Base-by-base conservation (phyloP, 2,329 filamentous ascomycete species). In the Colletotrichum camelliae region DNA sequence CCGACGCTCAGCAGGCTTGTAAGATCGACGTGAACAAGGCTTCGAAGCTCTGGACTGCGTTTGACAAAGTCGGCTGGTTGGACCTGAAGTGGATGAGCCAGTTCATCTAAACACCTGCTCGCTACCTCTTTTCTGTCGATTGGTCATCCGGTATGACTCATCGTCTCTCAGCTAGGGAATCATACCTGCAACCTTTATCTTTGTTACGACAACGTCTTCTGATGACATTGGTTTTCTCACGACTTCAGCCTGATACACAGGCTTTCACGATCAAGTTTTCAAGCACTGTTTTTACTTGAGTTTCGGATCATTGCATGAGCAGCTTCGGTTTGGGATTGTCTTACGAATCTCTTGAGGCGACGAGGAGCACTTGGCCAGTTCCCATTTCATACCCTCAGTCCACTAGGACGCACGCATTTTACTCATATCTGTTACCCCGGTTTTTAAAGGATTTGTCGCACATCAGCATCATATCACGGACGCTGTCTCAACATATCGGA, bases 1-100 rank as follows among this genome's bases (percentile, higher is more conserved):
- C 96, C 2, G 95, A 98, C 82, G 95, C 96, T 7, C 96, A 98
- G 84, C 95, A 98, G 83, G 95, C 95, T n/a, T 98, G 95, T 90
- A 97, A 97, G 88, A 98, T 98, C 78, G 96, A 98, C 81, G 96
- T 98, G 83, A 98, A 98, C 88, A 98, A 98, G 88, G 95, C 96
- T 4, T 97, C 95, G 79, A 96, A 96, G 84, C 89, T 98, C 62
- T 98, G 95, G 94, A 93, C 93, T 48, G 95, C 95, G 7, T 98
- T 95, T 82, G 94, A 98, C 66, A 93, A 93, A 80, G 94, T 97
- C 48, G 94, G 94, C 79, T 98, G 96, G 95, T 92, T 98, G 77
- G 89, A 94, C 7, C 82, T 86, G 18, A 78, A 83, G 5, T 89
- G 87, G 86, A 85, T 91, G 77, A 80, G 77, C 18, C 76, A 76